These are phyloP conservation scores for Cercospora janseana DNA, from an alignment of 2,329 filamentous ascomycete genomes.

Conservation along the genomic window DNA sequence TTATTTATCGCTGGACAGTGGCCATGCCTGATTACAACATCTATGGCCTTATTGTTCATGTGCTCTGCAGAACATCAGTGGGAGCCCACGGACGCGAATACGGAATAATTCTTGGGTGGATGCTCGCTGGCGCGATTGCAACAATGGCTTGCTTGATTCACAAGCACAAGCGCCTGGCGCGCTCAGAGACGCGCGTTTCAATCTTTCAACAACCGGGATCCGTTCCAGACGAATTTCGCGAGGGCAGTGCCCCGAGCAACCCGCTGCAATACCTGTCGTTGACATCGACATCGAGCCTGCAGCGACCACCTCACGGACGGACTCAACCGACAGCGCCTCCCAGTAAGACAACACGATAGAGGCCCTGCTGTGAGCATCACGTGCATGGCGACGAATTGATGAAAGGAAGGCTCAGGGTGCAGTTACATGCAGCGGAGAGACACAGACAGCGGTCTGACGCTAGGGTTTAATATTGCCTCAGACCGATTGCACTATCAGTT, in stretches of 20 bases:
- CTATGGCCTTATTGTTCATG: neutral
- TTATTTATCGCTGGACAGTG: neutral
- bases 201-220: neutral
- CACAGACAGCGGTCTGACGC: no score
- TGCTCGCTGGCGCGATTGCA: neutral
- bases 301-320: neutral
- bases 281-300: neutral
- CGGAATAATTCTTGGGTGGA: neutral
- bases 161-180: neutral
- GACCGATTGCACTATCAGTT: no score
- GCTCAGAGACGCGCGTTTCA: neutral
- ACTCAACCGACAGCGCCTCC: neutral
- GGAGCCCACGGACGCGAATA: neutral
- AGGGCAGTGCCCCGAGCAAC: neutral
- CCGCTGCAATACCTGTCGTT: neutral
- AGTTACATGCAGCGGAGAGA: no score
- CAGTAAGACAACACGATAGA: neutral
- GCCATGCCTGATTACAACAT: neutral
- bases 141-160: neutral
- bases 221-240: neutral
- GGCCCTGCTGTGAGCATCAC: neutral
- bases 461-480: no score
- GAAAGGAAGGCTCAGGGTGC: no score
- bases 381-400: no score
- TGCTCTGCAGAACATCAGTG: neutral